A percentile compares a stretch with the other conserved stretches of the same genome.
phyloP scores from a whole-genome alignment of 139 green algal genomes.

The Closterium sp. region DNA sequence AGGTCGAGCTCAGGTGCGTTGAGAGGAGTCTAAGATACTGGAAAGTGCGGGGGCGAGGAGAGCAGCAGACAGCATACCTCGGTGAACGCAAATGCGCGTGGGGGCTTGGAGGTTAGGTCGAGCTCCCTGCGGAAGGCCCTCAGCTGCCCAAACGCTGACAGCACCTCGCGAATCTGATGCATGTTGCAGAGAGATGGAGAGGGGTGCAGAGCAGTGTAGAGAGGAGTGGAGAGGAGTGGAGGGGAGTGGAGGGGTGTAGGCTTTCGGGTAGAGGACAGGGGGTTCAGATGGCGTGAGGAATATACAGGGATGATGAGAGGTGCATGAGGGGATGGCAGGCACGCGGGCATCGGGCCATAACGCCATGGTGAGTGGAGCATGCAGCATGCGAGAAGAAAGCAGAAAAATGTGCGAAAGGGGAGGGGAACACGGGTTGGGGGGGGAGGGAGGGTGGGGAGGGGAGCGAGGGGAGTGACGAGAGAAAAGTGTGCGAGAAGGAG shows the following conservation, averaged over 20 bases:
- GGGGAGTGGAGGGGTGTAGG: not conserved
- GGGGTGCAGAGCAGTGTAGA: not conserved
- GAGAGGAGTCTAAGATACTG: no score
- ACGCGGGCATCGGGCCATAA: no score
- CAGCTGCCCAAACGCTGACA: constrained; percentile 48
- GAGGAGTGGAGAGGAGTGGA: not conserved
- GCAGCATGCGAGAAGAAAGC: not conserved
- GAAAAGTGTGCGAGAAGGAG: no score
- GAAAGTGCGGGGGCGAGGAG: no score
- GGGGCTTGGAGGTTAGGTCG: constrained; percentile 3
- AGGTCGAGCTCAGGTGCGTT: no score
- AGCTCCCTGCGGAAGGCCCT: constrained; percentile 30
- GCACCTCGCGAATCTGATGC: constrained; percentile 18
- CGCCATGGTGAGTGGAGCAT: no score
- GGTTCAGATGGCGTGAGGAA: not conserved
- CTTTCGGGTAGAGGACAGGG: not conserved
- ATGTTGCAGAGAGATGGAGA: not conserved
- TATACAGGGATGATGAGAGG: not conserved
- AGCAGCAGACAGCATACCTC: no score
- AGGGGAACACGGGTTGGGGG: no score
- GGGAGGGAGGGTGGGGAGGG: no score
- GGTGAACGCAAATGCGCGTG: constrained; percentile 18
- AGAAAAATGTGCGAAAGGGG: no score
- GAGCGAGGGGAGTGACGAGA: no score
- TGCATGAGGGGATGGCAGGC: not conserved